Conservation (phyloP, 148 eudicot genomes). For the Rhododendron ovatum region DNA sequence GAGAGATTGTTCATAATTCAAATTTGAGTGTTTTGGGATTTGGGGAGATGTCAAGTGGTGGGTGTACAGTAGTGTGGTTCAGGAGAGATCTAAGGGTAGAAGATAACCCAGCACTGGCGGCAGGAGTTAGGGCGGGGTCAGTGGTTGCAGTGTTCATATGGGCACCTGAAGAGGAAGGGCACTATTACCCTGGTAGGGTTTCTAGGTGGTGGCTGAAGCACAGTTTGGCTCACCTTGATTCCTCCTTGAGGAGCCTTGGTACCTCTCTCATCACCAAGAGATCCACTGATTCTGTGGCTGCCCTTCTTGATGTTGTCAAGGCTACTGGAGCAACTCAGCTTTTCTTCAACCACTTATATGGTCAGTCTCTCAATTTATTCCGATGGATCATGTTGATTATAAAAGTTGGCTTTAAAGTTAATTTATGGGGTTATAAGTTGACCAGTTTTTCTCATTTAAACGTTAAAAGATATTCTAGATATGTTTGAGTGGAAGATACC, state of each 20-base stretch:
- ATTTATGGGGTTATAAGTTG: not conserved
- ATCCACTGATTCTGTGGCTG: conserved; percentile 54
- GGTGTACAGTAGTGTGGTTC: conserved; percentile 95
- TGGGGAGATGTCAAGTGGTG: conserved; percentile 43
- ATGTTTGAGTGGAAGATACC: not conserved
- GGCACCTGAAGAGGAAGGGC: conserved; percentile 99
- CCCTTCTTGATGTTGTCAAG: conserved; percentile 62
- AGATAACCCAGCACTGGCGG: conserved; percentile 90
- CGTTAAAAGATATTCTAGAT: too few species aligned
- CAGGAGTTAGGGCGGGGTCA: conserved; percentile 79
- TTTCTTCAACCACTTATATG: conserved; percentile 90
- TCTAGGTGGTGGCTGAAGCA: conserved; percentile 99
- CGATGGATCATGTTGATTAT: not conserved
- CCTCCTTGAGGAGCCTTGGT: conserved; percentile 76
- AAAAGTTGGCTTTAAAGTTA: not conserved
- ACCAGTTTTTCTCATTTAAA: not conserved
- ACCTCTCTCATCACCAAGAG: conserved; percentile 78
- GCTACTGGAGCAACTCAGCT: conserved; percentile 92
- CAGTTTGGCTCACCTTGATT: conserved; percentile 78
- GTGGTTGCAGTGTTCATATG: conserved; percentile 73
- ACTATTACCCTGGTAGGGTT: conserved; percentile 86
- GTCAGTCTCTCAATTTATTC: conserved; percentile 24
- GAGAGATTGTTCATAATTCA: not conserved
- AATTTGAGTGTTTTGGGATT: not conserved
- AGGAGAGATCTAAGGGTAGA: conserved; percentile 96